Conservation (phyloP, 2,329 filamentous ascomycete genomes). For the Truncatella angustata region DNA sequence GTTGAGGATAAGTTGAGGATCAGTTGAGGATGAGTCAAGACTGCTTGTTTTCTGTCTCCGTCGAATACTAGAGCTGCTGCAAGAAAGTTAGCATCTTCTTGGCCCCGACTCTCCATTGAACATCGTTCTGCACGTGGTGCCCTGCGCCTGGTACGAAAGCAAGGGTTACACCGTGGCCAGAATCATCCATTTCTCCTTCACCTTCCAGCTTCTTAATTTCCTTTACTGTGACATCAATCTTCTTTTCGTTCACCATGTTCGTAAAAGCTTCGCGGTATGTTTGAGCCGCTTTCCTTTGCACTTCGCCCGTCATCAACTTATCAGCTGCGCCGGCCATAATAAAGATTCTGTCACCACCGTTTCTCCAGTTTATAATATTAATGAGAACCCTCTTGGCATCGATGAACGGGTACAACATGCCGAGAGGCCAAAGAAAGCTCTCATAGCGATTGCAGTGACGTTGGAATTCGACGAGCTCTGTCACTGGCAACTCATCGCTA, state of each 20-base stretch:
- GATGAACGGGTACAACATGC: conserved; percentile 44
- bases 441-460: conserved; percentile 46
- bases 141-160: conserved; percentile 42
- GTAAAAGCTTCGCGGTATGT: conserved; percentile 34
- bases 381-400: conserved; percentile 37
- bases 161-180: conserved; percentile 36
- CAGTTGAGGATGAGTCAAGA: too few species aligned
- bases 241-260: conserved; percentile 26
- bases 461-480: conserved; percentile 41
- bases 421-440: conserved; percentile 49
- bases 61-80: conserved; percentile 23
- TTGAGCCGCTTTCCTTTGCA: conserved; percentile 36
- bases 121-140: conserved; percentile 54
- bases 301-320: conserved; percentile 35
- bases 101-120: conserved; percentile 45
- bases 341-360: conserved; percentile 30
- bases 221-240: conserved; percentile 23
- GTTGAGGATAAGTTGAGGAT: too few species aligned
- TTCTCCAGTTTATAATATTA: conserved; percentile 29
- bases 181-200: conserved; percentile 23
- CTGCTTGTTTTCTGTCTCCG: too few species aligned
- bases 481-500: conserved; percentile 37
- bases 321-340: conserved; percentile 39
- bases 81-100: conserved; percentile 42
- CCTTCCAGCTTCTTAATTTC: conserved; percentile 15